Evolutionary conservation across 2,329 filamentous ascomycete genomes (phyloP).

Genomic region (Plenodomus biglobosus): DNA sequence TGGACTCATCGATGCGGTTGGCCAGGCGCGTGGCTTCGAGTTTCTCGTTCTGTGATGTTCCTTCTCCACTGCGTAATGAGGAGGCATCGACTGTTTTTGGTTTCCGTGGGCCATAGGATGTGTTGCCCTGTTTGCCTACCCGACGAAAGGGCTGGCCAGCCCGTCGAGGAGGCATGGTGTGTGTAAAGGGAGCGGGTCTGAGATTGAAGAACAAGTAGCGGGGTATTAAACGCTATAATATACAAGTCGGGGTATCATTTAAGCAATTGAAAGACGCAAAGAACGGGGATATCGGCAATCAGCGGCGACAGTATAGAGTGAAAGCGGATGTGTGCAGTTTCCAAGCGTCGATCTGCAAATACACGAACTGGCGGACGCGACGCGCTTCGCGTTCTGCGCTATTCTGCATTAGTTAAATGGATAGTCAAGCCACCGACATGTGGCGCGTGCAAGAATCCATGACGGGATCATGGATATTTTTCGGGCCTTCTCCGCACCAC

Average conservation of each 20-base stretch:
- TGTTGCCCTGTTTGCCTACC: slow-evolving; percentile 47
- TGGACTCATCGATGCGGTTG: slow-evolving; percentile 87
- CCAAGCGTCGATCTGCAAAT: slow-evolving; percentile 15
- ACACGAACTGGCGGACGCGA: slow-evolving; percentile 18
- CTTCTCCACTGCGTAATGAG: slow-evolving; percentile 72
- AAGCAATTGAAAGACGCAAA: slow-evolving; percentile 18
- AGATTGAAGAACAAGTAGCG: slow-evolving; percentile 21
- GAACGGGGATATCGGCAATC: slow-evolving; percentile 18
- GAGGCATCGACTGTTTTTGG: slow-evolving; percentile 79
- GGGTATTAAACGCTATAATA: slow-evolving; percentile 26
- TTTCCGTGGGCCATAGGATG: slow-evolving; percentile 55
- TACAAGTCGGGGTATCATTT: slow-evolving; percentile 38
- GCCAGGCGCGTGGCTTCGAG: slow-evolving; percentile 82
- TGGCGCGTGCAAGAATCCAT: slow-evolving; percentile 5
- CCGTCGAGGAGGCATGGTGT: slow-evolving; percentile 50
- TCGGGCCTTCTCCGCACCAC: slow-evolving; percentile 25
- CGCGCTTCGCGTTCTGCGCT: slow-evolving; percentile 25
- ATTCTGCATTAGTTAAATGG: slow-evolving; percentile 29
- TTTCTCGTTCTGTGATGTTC: slow-evolving; percentile 89
- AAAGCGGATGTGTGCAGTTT: slow-evolving; percentile 11
- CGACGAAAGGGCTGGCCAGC: slow-evolving; percentile 47
- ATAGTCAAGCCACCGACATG: slow-evolving; percentile 23
- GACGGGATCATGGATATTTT: slow-evolving; percentile 30
- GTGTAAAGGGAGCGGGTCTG: slow-evolving; percentile 12
- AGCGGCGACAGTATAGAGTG: slow-evolving; percentile 7